These are phyloP conservation scores for Leccinum obscurum DNA, from an alignment of 768 basidiomycete species.

Conservation along the genomic window DNA sequence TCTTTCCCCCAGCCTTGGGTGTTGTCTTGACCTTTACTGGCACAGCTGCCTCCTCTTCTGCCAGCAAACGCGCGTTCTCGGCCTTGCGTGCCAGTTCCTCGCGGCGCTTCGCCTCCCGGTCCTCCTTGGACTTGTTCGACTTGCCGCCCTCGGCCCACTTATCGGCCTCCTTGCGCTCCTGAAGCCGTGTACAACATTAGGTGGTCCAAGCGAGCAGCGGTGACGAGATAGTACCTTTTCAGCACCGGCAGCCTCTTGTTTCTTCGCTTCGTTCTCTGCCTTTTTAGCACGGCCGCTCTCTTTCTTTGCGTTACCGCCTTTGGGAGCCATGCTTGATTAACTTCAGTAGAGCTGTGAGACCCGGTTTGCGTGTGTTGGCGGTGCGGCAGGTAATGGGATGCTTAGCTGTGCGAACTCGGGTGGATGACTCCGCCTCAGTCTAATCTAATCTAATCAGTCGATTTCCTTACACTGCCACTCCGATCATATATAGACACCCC, in stretches of 20 bases:
- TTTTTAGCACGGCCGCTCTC: conserved; percentile 89
- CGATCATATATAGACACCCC: conserved; percentile 6
- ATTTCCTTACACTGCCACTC: conserved; percentile 24
- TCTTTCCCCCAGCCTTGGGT: conserved; percentile 65
- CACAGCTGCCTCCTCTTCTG: conserved; percentile 77
- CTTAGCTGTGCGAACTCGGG: conserved; percentile 12
- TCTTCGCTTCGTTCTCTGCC: conserved; percentile 86
- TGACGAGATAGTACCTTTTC: conserved; percentile 50
- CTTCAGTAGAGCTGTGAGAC: conserved; percentile 9
- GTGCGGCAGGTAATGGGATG: background rate
- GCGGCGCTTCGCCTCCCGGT: conserved; percentile 77
- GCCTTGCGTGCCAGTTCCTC: conserved; percentile 85
- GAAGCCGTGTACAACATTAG: conserved; percentile 7
- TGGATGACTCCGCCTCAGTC: conserved; percentile 12
- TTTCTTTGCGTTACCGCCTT: conserved; percentile 90
- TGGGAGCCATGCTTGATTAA: conserved; percentile 68
- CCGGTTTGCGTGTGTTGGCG: background rate
- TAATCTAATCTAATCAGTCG: conserved; percentile 24
- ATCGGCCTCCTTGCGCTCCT: conserved; percentile 74
- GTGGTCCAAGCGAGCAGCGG: background rate
- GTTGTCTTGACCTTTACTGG: conserved; percentile 61
- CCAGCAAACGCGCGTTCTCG: conserved; percentile 79
- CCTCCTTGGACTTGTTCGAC: conserved; percentile 63
- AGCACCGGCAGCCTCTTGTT: conserved; percentile 57
- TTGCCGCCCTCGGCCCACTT: conserved; percentile 72